Conservation (phyloP, 78 protist species). For the Bodo saltans region DNA sequence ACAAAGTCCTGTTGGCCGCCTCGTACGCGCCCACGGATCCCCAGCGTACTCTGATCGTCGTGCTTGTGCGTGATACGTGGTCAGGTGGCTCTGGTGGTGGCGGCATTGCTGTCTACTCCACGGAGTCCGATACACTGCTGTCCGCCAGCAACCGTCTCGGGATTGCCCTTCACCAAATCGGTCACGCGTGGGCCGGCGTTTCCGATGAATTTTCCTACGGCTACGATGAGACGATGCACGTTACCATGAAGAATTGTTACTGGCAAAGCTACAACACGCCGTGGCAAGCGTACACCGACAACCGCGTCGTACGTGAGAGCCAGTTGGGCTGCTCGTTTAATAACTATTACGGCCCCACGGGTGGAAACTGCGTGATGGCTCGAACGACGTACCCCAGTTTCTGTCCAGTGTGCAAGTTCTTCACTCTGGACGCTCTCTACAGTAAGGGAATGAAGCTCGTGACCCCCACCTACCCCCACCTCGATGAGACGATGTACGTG, state of each 20-base stretch:
- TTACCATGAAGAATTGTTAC: background rate
- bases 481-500: background rate
- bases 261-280: background rate
- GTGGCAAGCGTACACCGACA: background rate
- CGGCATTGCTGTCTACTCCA: slow-evolving; percentile 6
- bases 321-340: background rate
- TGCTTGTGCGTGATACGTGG: background rate
- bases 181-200: slow-evolving; percentile 8
- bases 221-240: background rate
- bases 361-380: background rate
- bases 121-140: too few relatives aligned
- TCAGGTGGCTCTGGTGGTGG: slow-evolving; percentile 19
- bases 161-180: slow-evolving; percentile 5
- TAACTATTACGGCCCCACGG: background rate
- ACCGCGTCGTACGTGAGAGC: background rate
- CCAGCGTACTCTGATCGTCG: background rate
- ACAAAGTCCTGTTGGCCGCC: background rate
- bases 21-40: slow-evolving; percentile 17
- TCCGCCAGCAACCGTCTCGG: background rate
- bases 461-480: background rate
- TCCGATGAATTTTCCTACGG: slow-evolving; percentile 27
- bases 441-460: background rate
- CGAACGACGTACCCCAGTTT: background rate
- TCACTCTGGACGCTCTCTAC: background rate
- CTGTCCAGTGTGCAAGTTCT: background rate